Evolutionary conservation across 164 flowering plant species (phyloP).

Genomic region (Stephania yunnanensis): DNA sequence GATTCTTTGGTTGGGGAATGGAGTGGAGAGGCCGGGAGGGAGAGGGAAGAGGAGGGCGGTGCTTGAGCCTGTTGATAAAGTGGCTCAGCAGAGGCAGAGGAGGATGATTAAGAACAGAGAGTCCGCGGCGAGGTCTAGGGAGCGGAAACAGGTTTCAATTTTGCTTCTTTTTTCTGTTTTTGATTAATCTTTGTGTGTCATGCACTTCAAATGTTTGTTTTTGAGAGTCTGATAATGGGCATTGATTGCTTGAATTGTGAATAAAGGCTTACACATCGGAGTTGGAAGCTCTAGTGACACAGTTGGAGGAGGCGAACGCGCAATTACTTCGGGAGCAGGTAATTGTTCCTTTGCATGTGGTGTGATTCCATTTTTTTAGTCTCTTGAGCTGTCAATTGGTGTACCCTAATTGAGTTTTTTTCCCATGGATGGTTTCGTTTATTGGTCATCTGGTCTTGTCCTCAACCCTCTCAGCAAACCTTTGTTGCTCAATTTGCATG

Average conservation of each 20-base stretch:
- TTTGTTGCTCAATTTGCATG: not conserved
- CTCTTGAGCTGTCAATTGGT: too few species aligned
- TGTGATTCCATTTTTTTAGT: too few species aligned
- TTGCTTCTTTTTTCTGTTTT: not conserved
- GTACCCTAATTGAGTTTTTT: too few species aligned
- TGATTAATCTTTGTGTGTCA: not conserved
- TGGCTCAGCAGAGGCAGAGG: slow-evolving; percentile 63
- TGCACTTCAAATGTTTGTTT: not conserved
- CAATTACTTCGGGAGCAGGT: slow-evolving; percentile 63
- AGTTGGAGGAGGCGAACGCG: slow-evolving; percentile 66
- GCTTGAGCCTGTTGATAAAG: slow-evolving; percentile 52
- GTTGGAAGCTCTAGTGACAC: slow-evolving; percentile 54
- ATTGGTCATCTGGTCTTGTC: not conserved
- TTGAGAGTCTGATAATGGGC: not conserved
- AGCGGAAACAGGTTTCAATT: slow-evolving; percentile 56
- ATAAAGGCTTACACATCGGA: slow-evolving; percentile 71
- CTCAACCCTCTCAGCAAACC: not conserved
- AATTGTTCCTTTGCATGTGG: slow-evolving; percentile 1
- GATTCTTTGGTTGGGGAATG: slow-evolving; percentile 41
- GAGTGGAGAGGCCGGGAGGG: slow-evolving; percentile 28
- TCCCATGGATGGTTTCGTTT: not conserved
- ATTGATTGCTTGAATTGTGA: not conserved
- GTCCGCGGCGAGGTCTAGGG: slow-evolving; percentile 74
- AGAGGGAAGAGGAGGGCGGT: slow-evolving; percentile 36
- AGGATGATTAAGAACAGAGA: slow-evolving; percentile 83